Conservation (phyloP, 2,329 filamentous ascomycete species). For the Botrytis sinoallii region DNA sequence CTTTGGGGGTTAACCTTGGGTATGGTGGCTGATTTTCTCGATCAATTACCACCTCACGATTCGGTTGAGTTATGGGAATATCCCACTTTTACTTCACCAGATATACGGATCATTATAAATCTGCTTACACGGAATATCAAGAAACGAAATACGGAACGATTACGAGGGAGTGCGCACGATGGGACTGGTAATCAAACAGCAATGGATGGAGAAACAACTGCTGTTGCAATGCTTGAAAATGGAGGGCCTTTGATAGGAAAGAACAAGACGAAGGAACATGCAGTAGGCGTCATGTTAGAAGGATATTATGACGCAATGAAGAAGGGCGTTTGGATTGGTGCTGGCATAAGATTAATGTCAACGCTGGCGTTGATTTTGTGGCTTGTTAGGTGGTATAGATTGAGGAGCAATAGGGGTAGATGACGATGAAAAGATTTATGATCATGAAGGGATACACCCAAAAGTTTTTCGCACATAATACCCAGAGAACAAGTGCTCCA, state of each 20-base stretch:
- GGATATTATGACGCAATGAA: slow-evolving; percentile 37
- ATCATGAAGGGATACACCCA: slow-evolving; percentile 2
- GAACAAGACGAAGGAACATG: slow-evolving; percentile 29
- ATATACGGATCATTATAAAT: slow-evolving; percentile 58
- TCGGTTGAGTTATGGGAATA: slow-evolving; percentile 64
- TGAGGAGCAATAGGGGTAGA: slow-evolving; percentile 7
- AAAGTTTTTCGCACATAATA: neutral
- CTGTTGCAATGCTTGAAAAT: slow-evolving; percentile 23
- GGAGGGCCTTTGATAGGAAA: slow-evolving; percentile 26
- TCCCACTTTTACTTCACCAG: slow-evolving; percentile 63
- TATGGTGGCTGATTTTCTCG: slow-evolving; percentile 64
- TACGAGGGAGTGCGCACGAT: slow-evolving; percentile 31
- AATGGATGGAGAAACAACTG: slow-evolving; percentile 32
- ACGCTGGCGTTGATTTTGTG: slow-evolving; percentile 15
- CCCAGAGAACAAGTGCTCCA: neutral
- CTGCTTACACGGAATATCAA: slow-evolving; percentile 57
- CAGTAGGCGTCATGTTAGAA: slow-evolving; percentile 36
- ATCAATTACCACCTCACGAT: slow-evolving; percentile 60
- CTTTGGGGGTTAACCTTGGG: slow-evolving; percentile 69
- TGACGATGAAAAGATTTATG: neutral
- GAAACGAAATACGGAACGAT: slow-evolving; percentile 43
- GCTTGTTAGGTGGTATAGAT: slow-evolving; percentile 16
- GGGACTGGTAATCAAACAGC: slow-evolving; percentile 32
- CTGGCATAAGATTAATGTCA: slow-evolving; percentile 24
- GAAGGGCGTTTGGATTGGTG: slow-evolving; percentile 33